Evolutionary conservation across 306 rosid species (phyloP).

Genomic region (Ziziphus jujuba): DNA sequence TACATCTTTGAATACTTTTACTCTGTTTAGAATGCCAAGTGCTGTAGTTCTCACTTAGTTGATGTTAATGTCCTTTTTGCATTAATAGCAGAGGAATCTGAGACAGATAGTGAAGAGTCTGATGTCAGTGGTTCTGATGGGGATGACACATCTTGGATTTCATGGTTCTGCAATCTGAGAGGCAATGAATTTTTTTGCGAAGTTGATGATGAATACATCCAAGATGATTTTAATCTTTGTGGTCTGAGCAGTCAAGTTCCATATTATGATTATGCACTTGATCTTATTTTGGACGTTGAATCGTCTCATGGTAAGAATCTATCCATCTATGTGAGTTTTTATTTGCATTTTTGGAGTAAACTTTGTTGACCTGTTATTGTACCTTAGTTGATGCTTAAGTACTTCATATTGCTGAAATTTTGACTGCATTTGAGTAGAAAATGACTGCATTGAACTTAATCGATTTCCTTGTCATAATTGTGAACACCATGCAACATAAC

Average conservation of each 20-base stretch:
- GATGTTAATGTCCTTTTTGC: background rate
- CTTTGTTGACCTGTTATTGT: background rate
- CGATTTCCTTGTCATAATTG: too few relatives aligned
- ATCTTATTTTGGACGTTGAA: slow-evolving; percentile 94
- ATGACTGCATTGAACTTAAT: background rate
- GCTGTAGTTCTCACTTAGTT: slow-evolving; percentile 1
- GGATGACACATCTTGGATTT: slow-evolving; percentile 96
- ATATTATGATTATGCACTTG: slow-evolving; percentile 94
- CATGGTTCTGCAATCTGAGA: slow-evolving; percentile 98
- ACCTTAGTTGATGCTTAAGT: background rate
- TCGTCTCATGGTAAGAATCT: slow-evolving; percentile 84
- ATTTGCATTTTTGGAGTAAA: background rate
- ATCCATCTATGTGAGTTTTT: background rate
- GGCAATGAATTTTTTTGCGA: slow-evolving; percentile 97
- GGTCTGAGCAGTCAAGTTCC: slow-evolving; percentile 99
- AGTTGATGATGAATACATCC: slow-evolving; percentile 96
- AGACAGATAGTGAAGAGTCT: slow-evolving; percentile 93
- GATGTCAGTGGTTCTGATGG: slow-evolving; percentile 99
- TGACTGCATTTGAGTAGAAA: background rate
- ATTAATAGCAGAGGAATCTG: slow-evolving; percentile 83
- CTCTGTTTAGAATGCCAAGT: background rate
- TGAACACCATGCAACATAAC: too few relatives aligned
- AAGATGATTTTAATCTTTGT: slow-evolving; percentile 92
- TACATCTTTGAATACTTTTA: too few relatives aligned
- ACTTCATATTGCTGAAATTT: background rate